Percentiles rank a stretch among this genome's conserved stretches.
phyloP scores from a whole-genome alignment of 1,284 basidiomycete genomes.

The Malassezia caprae region DNA sequence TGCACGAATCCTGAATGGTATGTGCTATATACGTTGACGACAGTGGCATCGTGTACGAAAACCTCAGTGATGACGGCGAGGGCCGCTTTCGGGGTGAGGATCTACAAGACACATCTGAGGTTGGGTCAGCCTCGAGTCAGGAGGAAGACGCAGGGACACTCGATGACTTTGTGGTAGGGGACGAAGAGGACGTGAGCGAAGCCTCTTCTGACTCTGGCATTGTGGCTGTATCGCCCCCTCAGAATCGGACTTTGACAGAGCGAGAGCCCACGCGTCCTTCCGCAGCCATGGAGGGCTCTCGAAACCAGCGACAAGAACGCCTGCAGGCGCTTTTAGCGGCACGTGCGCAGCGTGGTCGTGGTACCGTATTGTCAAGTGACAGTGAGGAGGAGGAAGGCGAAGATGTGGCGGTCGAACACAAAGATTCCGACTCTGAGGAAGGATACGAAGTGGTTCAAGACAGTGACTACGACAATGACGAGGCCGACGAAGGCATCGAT shows the following conservation, averaged over 20 bases:
- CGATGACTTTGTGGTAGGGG: conserved; percentile 13
- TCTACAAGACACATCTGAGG: conserved; percentile 8
- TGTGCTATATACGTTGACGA: neutral
- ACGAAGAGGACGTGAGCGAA: conserved; percentile 2
- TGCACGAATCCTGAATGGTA: conserved; percentile 37
- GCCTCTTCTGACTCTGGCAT: conserved; percentile 12
- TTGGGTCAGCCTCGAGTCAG: neutral
- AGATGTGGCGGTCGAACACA: neutral
- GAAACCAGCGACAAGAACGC: neutral
- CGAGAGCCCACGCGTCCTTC: neutral
- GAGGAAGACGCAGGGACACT: conserved; percentile 19
- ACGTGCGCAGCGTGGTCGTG: neutral
- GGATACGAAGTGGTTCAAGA: neutral
- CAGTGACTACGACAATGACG: neutral
- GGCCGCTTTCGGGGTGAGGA: neutral
- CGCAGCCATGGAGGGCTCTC: neutral
- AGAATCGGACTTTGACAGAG: neutral
- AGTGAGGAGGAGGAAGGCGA: neutral
- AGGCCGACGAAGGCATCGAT: neutral
- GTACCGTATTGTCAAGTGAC: neutral
- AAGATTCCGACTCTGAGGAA: neutral
- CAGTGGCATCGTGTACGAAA: conserved; percentile 14
- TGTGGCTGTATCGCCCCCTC: conserved; percentile 2
- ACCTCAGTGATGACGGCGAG: conserved; percentile 10
- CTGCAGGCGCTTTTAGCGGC: conserved; percentile 5